These are phyloP conservation scores for Gonapodya prolifera DNA, from an alignment of 192 early-diverging fungal genomes.

Conservation along the genomic window DNA sequence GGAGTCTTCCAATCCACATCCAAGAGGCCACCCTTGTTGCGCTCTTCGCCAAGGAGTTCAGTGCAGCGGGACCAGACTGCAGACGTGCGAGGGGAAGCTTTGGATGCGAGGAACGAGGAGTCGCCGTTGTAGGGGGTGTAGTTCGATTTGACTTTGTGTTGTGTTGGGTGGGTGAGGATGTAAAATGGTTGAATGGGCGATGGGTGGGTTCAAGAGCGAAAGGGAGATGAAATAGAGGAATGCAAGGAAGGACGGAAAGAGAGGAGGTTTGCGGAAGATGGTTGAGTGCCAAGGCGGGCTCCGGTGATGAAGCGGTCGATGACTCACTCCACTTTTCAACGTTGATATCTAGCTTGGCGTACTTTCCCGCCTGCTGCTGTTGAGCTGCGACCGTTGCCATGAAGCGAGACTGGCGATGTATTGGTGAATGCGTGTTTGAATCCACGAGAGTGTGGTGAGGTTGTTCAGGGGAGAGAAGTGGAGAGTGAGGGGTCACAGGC, in stretches of 20 bases:
- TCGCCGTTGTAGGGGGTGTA: not conserved
- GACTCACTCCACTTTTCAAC: not conserved
- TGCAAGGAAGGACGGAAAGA: not conserved
- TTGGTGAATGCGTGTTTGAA: not conserved
- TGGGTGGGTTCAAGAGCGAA: not conserved
- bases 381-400: not conserved
- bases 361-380: not conserved
- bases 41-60: not conserved
- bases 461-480: not conserved
- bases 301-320: too few relatives aligned
- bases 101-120: not conserved
- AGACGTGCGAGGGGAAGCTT: not conserved
- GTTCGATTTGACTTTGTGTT: not conserved
- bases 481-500: too few relatives aligned
- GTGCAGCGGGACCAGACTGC: not conserved
- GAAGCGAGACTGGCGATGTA: not conserved
- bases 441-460: not conserved
- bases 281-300: too few relatives aligned
- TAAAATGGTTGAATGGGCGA: not conserved
- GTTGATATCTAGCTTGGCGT: not conserved
- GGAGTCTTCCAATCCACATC: constrained; percentile 11
- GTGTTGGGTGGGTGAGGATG: not conserved
- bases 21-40: not conserved
- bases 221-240: not conserved
- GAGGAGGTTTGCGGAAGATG: not conserved